Evolutionary conservation across 139 green algal genomes (phyloP).

Genomic region (Spirogloea muscicola): DNA sequence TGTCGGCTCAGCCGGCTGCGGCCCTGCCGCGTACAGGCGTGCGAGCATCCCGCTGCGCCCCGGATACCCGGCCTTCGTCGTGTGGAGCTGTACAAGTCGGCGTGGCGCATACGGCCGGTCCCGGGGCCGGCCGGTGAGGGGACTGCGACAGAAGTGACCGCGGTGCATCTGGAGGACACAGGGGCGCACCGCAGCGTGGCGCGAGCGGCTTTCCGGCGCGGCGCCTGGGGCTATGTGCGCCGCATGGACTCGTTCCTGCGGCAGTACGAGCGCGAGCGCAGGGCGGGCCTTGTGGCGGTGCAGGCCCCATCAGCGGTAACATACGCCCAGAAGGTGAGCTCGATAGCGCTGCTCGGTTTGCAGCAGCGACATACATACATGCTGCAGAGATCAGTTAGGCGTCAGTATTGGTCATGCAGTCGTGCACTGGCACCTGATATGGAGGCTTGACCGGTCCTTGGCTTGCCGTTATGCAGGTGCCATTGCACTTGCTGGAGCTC

Average conservation of each 20-base stretch:
- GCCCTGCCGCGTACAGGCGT: neutral
- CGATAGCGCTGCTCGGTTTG: too few species aligned
- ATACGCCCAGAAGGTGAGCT: too few species aligned
- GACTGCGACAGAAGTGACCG: neutral
- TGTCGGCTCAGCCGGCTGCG: neutral
- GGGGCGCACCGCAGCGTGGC: constrained; percentile 24
- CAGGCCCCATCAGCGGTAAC: too few species aligned
- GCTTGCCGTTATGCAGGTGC: too few species aligned
- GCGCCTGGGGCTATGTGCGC: constrained; percentile 17
- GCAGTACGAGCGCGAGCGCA: neutral
- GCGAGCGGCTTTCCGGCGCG: constrained; percentile 23
- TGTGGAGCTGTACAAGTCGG: constrained; percentile 21
- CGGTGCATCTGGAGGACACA: constrained; percentile 20
- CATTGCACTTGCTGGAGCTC: too few species aligned
- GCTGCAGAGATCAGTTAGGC: too few species aligned
- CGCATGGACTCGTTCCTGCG: constrained; percentile 6
- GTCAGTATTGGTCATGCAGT: too few species aligned
- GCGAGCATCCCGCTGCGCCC: constrained; percentile 4
- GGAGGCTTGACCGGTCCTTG: too few species aligned
- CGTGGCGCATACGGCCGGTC: constrained; percentile 18
- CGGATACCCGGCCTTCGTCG: neutral
- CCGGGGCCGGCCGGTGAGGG: too few species aligned
- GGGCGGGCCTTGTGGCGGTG: too few species aligned
- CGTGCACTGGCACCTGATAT: too few species aligned
- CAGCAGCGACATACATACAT: too few species aligned